Evolutionary conservation across 2,329 filamentous ascomycete genomes (phyloP), one percentile per base, ranked within the genome.

Genomic region (Ophiostoma novo-ulmi): DNA sequence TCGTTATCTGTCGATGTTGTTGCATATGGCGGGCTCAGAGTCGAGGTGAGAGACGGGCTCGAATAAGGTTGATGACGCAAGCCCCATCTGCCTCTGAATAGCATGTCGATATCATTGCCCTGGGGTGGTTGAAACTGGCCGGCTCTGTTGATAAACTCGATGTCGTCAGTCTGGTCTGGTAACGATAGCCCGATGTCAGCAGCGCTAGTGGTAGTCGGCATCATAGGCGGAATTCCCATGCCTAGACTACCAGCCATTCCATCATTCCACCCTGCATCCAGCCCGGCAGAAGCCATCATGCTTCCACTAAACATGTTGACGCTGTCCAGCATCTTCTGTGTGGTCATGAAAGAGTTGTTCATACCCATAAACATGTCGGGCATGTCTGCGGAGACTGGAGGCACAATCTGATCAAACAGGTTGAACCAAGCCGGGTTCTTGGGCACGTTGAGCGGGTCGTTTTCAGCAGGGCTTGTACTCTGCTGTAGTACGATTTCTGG

Each of bases 301-400:
- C 68, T 69, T 3, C 61, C 65, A 20, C 66, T 38, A 20, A 61
- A 67, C 67, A 71, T 61, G n/a, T 52, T 67, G 7, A 38, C 64
- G 17, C 68, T 69, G 22, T 71, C 70, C 13, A 71, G 52, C 14
- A 39, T 55, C 41, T 70, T 67, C 20, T 71, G 70, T 5, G 63
- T 65, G 5, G 70, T 63, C 44, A 68, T 17, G 5, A 69, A 69
- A 26, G 78, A 75, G 44, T 76, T 79, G 44, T 77, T 74, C 44
- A 77, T 76, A 6, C 70, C 71, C 41, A 74, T 72, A 31, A 77
- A 74, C 44, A 76, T 71, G 31, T 71, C 68, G 1, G 67, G 61
- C 1, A 71, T 44, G 13, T 70, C 69, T 0, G 69, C 26, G 0
- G 69, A 39, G 0, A 69, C 6, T 63, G 70, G 38, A 0, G 67